Evolutionary conservation across 192 early-diverging fungal species (phyloP).

Genomic region (Entomortierella parvispora): DNA sequence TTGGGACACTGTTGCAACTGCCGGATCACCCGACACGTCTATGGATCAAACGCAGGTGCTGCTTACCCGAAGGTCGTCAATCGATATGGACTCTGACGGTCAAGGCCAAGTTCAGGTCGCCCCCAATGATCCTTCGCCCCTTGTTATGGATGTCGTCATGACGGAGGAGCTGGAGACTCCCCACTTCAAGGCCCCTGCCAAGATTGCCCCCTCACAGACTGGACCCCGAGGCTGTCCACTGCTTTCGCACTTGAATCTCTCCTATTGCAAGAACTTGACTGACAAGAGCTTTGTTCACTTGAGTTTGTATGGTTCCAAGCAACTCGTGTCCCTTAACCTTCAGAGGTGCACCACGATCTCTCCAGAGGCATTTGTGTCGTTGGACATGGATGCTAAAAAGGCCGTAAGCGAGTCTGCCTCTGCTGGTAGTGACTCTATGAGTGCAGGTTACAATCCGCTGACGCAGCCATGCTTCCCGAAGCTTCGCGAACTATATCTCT

Average conservation of each 20-base stretch:
- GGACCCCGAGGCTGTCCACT: slow-evolving; percentile 24
- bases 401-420: neutral
- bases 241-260: slow-evolving; percentile 59
- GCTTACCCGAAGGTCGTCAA: slow-evolving; percentile 5
- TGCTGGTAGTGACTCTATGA: slow-evolving; percentile 50
- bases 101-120: no score
- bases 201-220: neutral
- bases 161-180: neutral
- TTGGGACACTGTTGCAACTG: slow-evolving; percentile 5
- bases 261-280: slow-evolving; percentile 84
- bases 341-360: slow-evolving; percentile 82
- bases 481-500: slow-evolving; percentile 67
- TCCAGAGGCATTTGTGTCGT: slow-evolving; percentile 66
- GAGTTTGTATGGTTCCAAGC: slow-evolving; percentile 54
- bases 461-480: slow-evolving; percentile 35
- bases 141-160: neutral
- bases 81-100: slow-evolving; percentile 1
- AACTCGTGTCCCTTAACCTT: slow-evolving; percentile 70
- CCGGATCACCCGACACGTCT: slow-evolving; percentile 5
- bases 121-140: neutral
- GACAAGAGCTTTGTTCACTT: slow-evolving; percentile 66
- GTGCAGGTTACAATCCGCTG: slow-evolving; percentile 13
- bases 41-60: slow-evolving; percentile 25
- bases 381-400: slow-evolving; percentile 10
- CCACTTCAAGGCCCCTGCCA: neutral